Conservation (phyloP, 768 basidiomycete species). For the Amanita inopinata region DNA sequence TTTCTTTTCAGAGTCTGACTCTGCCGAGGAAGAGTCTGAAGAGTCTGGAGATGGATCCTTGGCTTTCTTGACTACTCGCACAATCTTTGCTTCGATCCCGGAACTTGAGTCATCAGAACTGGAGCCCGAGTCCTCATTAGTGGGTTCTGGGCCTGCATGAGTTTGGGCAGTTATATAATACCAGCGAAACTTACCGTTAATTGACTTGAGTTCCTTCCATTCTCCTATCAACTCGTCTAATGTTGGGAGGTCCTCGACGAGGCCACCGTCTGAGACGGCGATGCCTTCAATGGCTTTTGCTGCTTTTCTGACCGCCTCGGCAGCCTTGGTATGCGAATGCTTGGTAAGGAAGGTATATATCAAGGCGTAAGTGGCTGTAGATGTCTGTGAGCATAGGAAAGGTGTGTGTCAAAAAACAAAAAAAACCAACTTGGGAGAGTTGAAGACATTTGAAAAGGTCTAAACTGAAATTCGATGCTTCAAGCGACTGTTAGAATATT, state of each 20-base stretch:
- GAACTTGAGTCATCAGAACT: too few relatives aligned
- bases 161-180: too few relatives aligned
- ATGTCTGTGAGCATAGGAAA: too few relatives aligned
- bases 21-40: slow-evolving; percentile 8
- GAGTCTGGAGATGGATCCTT: too few relatives aligned
- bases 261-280: slow-evolving; percentile 38
- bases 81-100: too few relatives aligned
- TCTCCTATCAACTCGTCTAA: slow-evolving; percentile 57
- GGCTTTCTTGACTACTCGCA: too few relatives aligned
- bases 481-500: too few relatives aligned
- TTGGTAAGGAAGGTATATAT: slow-evolving; percentile 66
- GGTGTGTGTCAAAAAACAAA: slow-evolving; percentile 8
- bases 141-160: too few relatives aligned
- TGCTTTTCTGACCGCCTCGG: slow-evolving; percentile 65
- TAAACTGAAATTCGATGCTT: too few relatives aligned
- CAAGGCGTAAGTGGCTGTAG: slow-evolving; percentile 62
- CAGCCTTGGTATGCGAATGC: slow-evolving; percentile 59
- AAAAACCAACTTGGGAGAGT: slow-evolving; percentile 13
- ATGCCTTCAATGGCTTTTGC: slow-evolving; percentile 52
- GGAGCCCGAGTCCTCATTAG: too few relatives aligned
- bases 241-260: slow-evolving; percentile 36
- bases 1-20: slow-evolving; percentile 18
- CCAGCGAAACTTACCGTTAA: slow-evolving; percentile 13
- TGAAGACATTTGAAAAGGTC: slow-evolving; percentile 38
- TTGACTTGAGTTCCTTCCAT: slow-evolving; percentile 40